Evolutionary conservation across 345 rosid species (phyloP).

Genomic region (Arabidopsis suecica): DNA sequence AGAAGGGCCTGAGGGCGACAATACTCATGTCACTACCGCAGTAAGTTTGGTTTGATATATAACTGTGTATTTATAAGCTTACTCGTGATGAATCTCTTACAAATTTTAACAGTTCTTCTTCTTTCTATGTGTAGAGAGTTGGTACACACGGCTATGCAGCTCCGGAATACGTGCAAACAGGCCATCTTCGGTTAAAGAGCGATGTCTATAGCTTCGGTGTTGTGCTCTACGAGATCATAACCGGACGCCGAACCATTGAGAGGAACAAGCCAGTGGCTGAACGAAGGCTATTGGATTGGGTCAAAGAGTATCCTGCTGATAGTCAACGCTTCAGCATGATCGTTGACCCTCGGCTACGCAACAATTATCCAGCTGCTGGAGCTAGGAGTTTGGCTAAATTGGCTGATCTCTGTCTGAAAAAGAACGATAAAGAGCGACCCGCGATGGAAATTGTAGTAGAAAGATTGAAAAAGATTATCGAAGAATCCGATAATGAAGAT

Average conservation of each 20-base stretch:
- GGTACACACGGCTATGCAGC: conserved; percentile 95
- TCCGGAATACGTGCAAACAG: conserved; percentile 86
- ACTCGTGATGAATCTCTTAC: not conserved
- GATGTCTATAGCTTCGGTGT: conserved; percentile 96
- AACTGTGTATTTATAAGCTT: not conserved
- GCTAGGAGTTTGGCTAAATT: conserved; percentile 71
- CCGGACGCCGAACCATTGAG: conserved; percentile 80
- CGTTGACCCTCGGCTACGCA: conserved; percentile 69
- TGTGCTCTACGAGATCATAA: conserved; percentile 76
- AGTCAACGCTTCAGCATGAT: conserved; percentile 64
- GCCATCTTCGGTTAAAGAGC: conserved; percentile 74
- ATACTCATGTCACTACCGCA: conserved; percentile 86
- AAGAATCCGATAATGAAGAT: conserved; percentile 42
- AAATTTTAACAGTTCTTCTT: conserved; percentile 21
- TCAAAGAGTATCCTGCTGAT: conserved; percentile 68
- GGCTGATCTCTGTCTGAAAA: conserved; percentile 71
- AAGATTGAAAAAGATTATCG: conserved; percentile 56
- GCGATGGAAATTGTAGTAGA: conserved; percentile 70
- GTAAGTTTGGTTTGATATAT: conserved; percentile 50
- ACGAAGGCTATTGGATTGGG: conserved; percentile 77
- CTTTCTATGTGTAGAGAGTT: conserved; percentile 55
- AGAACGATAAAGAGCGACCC: conserved; percentile 73
- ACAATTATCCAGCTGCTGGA: conserved; percentile 54
- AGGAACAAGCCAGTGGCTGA: conserved; percentile 68
- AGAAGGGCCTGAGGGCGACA: conserved; percentile 81